Evolutionary conservation across 106 monocot species (phyloP).

Genomic region (Dendrobium nobile): DNA sequence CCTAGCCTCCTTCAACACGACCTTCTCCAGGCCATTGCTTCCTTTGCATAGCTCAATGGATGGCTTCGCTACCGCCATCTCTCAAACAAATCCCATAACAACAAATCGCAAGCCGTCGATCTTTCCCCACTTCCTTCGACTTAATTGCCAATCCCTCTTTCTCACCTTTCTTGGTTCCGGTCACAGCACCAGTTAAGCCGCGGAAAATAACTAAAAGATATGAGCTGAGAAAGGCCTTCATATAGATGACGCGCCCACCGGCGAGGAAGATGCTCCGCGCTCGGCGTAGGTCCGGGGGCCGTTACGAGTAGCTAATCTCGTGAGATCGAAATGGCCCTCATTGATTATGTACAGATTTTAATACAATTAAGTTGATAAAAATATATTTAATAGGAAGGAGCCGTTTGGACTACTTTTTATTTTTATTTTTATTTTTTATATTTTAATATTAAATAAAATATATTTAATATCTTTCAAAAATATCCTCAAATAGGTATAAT

Average conservation of each 20-base stretch:
- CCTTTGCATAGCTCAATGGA: constrained; percentile 43
- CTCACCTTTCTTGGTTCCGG: neutral
- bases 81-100: constrained; percentile 40
- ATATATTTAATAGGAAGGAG: too few species aligned
- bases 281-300: neutral
- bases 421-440: too few species aligned
- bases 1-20: constrained; percentile 33
- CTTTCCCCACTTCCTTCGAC: constrained; percentile 1
- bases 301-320: neutral
- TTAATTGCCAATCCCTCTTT: neutral
- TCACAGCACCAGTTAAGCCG: neutral
- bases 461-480: too few species aligned
- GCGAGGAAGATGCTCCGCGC: neutral
- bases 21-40: constrained; percentile 45
- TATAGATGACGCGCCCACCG: neutral
- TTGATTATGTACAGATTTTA: too few species aligned
- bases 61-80: constrained; percentile 29
- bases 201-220: neutral
- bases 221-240: neutral
- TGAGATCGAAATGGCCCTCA: too few species aligned
- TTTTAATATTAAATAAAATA: too few species aligned
- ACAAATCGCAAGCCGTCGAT: constrained; percentile 23
- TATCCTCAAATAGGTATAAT: too few species aligned
- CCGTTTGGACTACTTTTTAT: too few species aligned
- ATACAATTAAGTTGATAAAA: too few species aligned